Conservation (phyloP, 2,329 filamentous ascomycete genomes). For the Rutstroemia sp. region DNA sequence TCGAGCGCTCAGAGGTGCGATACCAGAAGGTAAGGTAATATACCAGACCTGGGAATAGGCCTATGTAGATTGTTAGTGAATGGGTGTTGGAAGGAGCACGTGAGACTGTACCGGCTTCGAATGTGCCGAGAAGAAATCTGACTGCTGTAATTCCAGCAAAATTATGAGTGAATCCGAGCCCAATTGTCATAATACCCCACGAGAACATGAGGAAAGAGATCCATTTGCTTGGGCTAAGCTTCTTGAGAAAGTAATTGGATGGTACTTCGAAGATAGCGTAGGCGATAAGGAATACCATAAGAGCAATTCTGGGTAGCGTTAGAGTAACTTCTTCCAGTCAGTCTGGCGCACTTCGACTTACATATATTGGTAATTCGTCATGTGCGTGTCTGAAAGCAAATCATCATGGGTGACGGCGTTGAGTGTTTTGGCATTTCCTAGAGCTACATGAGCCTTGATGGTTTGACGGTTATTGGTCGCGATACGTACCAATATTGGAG, state of each 20-base stretch:
- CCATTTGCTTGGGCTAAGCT: constrained; percentile 39
- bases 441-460: background rate
- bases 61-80: constrained; percentile 30
- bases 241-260: constrained; percentile 43
- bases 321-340: background rate
- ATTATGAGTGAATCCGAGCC: constrained; percentile 36
- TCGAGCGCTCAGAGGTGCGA: constrained; percentile 22
- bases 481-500: constrained; percentile 51
- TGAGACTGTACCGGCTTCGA: constrained; percentile 36
- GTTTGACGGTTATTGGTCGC: background rate
- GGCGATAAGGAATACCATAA: constrained; percentile 41
- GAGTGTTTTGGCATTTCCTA: constrained; percentile 56
- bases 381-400: constrained; percentile 52
- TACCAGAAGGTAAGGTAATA: constrained; percentile 30
- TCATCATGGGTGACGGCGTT: constrained; percentile 54
- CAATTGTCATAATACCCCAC: constrained; percentile 42
- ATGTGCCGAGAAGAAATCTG: constrained; percentile 41
- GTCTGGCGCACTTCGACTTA: constrained; percentile 16
- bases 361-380: constrained; percentile 56
- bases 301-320: constrained; percentile 29
- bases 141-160: constrained; percentile 37
- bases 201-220: constrained; percentile 42
- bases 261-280: constrained; percentile 43
- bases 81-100: constrained; percentile 18
- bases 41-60: constrained; percentile 33